A percentile compares a stretch with the other conserved stretches of the same genome.
Conservation (phyloP, 345 rosid genomes). For the Pistacia vera region DNA sequence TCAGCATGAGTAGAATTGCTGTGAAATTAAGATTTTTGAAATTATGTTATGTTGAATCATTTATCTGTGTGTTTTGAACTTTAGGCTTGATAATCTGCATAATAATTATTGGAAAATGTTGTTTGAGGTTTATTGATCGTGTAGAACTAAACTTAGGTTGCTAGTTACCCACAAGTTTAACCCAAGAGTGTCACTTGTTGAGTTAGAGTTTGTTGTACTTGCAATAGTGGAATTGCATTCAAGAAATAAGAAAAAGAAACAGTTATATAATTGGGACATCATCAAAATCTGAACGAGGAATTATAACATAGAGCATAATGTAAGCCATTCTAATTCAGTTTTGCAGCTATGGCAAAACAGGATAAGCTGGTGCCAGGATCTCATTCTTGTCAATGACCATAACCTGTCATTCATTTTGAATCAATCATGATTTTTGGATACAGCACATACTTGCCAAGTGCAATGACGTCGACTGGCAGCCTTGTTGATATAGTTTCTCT, state of each 20-base stretch:
- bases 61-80: conserved; percentile 9
- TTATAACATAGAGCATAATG: not conserved
- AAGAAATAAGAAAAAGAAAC: not conserved
- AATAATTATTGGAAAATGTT: not conserved
- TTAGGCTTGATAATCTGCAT: not conserved
- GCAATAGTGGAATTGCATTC: not conserved
- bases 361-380: not conserved
- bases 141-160: not conserved
- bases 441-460: not conserved
- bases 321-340: not conserved
- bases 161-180: not conserved
- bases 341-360: conserved; percentile 1
- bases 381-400: not conserved
- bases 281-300: not conserved
- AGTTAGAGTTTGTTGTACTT: conserved; percentile 5
- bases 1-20: conserved; percentile 1
- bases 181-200: not conserved
- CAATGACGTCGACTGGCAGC: not conserved
- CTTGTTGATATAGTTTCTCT: not conserved
- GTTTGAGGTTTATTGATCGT: not conserved
- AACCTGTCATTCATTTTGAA: not conserved
- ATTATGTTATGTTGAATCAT: not conserved
- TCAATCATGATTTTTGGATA: not conserved
- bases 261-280: not conserved
- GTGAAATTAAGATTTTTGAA: not conserved